Evolutionary conservation across 371 early-diverging fungal genomes (phyloP).

Genomic region (Mortierella sp.): DNA sequence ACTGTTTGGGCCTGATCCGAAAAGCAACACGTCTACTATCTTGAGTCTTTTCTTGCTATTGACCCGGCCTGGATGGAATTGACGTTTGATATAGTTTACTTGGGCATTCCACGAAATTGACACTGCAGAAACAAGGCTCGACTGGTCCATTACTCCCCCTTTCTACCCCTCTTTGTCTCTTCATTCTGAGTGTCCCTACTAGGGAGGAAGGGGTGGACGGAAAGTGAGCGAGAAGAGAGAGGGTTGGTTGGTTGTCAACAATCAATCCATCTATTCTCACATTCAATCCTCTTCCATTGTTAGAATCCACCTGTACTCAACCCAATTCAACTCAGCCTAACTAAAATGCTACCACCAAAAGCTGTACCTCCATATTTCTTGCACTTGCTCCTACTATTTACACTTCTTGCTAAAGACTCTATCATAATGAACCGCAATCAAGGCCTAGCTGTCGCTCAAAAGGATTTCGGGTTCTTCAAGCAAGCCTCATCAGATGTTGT

Average conservation of each 20-base stretch:
- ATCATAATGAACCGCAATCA: background rate
- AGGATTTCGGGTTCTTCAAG: background rate
- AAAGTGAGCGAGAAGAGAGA: background rate
- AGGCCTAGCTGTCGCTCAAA: background rate
- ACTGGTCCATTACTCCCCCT: background rate
- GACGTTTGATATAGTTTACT: too few species aligned
- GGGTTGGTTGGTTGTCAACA: background rate
- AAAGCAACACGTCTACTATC: too few species aligned
- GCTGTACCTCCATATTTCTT: background rate
- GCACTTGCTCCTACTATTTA: background rate
- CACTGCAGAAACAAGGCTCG: too few species aligned
- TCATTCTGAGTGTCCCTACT: too few species aligned
- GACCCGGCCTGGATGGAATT: too few species aligned
- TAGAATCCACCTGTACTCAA: background rate
- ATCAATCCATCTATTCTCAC: too few species aligned
- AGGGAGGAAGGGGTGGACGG: background rate
- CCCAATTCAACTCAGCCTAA: background rate
- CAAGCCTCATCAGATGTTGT: background rate
- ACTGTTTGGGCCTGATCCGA: too few species aligned
- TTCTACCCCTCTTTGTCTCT: constrained; percentile 2
- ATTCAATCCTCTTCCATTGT: background rate
- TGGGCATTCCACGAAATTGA: too few species aligned
- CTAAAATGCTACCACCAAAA: background rate
- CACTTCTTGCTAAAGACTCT: background rate
- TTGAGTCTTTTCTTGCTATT: too few species aligned